phyloP scores from a whole-genome alignment of 495 filamentous ascomycete species.

The Penicillium paradoxum region DNA sequence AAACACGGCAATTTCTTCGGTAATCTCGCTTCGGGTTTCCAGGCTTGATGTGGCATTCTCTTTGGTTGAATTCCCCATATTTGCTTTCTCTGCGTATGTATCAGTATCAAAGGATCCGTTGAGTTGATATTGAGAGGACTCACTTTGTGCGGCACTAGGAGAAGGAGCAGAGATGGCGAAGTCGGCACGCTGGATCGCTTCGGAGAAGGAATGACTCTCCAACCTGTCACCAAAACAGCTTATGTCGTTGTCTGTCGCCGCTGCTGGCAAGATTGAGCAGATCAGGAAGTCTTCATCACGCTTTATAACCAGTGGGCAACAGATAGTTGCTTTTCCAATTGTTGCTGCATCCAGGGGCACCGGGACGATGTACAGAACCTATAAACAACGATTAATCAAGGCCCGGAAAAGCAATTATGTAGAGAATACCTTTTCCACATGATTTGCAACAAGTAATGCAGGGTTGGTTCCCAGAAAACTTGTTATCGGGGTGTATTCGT shows the following conservation, averaged over 20 bases:
- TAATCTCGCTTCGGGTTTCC: not conserved
- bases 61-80: not conserved
- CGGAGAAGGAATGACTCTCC: slow-evolving; percentile 1
- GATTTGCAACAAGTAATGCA: slow-evolving; percentile 22
- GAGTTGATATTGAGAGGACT: too few relatives aligned
- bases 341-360: slow-evolving; percentile 24
- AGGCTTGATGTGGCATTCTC: not conserved
- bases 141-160: not conserved
- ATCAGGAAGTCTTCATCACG: slow-evolving; percentile 18
- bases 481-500: slow-evolving; percentile 12
- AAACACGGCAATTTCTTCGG: not conserved
- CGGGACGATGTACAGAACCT: slow-evolving; percentile 25
- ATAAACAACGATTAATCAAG: not conserved
- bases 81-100: too few relatives aligned
- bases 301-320: slow-evolving; percentile 24
- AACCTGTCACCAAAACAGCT: not conserved
- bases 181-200: slow-evolving; percentile 3
- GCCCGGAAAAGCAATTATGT: not conserved
- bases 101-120: not conserved
- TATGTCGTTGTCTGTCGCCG: slow-evolving; percentile 15
- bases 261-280: slow-evolving; percentile 22
- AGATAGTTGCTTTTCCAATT: slow-evolving; percentile 26
- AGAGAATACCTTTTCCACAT: slow-evolving; percentile 21
- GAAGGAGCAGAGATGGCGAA: not conserved
- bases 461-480: slow-evolving; percentile 18